These are phyloP conservation scores for Termitomyces sp. DNA, from an alignment of 768 basidiomycete genomes.

Conservation along the genomic window DNA sequence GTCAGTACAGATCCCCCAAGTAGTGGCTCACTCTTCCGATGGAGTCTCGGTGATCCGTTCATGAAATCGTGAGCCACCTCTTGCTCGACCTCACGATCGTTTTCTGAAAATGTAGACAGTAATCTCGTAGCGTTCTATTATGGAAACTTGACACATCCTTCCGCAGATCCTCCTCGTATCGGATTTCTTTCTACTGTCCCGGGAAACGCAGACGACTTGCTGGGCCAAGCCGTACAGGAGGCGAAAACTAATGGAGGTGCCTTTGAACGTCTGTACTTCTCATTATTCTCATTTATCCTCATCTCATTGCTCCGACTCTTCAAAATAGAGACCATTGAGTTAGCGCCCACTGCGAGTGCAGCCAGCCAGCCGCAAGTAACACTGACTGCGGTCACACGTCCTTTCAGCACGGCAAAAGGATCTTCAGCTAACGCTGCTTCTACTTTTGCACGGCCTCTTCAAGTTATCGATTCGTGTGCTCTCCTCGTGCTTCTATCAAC, in stretches of 20 bases:
- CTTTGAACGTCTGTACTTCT: neutral
- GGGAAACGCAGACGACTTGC: neutral
- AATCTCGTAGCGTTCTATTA: neutral
- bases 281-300: neutral
- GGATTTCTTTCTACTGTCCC: slow-evolving; percentile 1
- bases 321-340: neutral
- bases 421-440: neutral
- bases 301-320: neutral
- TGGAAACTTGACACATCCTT: slow-evolving; percentile 1
- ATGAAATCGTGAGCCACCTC: neutral
- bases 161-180: neutral
- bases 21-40: neutral
- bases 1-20: neutral
- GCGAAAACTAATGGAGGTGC: neutral
- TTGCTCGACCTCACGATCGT: neutral
- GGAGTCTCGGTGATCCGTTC: neutral
- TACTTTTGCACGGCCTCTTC: neutral
- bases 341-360: neutral
- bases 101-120: neutral
- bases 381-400: neutral
- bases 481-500: neutral
- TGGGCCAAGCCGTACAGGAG: neutral
- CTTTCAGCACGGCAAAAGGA: neutral
- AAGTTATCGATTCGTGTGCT: neutral
- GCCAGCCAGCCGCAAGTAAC: neutral